A percentile compares a stretch with the other conserved stretches of the same genome.
These are phyloP conservation scores for Umbelopsis isabellina DNA, from an alignment of 192 early-diverging fungal genomes.

Conservation along the genomic window DNA sequence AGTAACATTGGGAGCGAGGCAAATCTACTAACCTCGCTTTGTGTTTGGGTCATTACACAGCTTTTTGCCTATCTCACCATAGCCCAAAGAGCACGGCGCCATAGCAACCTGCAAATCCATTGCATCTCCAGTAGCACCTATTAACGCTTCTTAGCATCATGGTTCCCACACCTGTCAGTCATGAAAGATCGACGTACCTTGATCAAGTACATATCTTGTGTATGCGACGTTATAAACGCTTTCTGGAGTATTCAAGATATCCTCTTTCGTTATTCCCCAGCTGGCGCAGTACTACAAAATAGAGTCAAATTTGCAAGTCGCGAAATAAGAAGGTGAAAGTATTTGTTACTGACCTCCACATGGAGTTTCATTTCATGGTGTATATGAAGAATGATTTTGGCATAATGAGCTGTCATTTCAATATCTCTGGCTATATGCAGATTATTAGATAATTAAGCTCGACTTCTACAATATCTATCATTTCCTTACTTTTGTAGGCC, in stretches of 20 bases:
- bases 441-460: neutral
- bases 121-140: slow-evolving; percentile 64
- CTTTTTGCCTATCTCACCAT: slow-evolving; percentile 73
- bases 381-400: slow-evolving; percentile 67
- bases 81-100: slow-evolving; percentile 83
- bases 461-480: neutral
- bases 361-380: slow-evolving; percentile 71
- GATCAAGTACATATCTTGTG: slow-evolving; percentile 82
- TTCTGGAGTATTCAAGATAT: slow-evolving; percentile 70
- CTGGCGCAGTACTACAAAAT: slow-evolving; percentile 60
- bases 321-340: neutral
- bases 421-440: slow-evolving; percentile 44
- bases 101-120: slow-evolving; percentile 82
- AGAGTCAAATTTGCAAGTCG: neutral
- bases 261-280: slow-evolving; percentile 74
- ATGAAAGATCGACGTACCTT: slow-evolving; percentile 50
- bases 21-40: slow-evolving; percentile 44
- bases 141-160: slow-evolving; percentile 2
- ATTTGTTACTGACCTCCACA: slow-evolving; percentile 49
- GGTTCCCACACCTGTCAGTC: too few relatives aligned
- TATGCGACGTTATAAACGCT: slow-evolving; percentile 80
- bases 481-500: slow-evolving; percentile 65
- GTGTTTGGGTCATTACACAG: slow-evolving; percentile 69
- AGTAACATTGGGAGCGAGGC: neutral
- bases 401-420: slow-evolving; percentile 58